Conservation (phyloP, 2,329 filamentous ascomycete species). For the Cladophialophora psammophila region DNA sequence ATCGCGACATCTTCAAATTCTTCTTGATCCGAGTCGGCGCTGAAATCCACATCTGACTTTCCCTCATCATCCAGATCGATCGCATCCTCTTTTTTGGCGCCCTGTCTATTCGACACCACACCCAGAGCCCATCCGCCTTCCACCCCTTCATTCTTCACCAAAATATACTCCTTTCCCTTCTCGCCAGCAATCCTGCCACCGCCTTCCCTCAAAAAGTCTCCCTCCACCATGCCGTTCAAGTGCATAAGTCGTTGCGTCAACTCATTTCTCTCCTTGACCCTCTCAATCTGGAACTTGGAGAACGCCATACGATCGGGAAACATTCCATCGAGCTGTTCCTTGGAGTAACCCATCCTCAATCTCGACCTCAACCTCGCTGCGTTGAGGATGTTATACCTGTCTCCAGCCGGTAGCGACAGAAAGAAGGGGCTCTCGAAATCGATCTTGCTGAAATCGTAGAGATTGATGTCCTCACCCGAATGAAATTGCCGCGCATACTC, state of each 20-base stretch:
- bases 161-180: constrained; percentile 88
- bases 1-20: constrained; percentile 94
- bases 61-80: constrained; percentile 83
- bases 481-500: constrained; percentile 94
- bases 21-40: constrained; percentile 62
- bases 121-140: constrained; percentile 96
- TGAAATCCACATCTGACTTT: constrained; percentile 45
- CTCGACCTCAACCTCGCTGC: constrained; percentile 87
- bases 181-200: constrained; percentile 69
- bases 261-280: constrained; percentile 90
- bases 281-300: constrained; percentile 93
- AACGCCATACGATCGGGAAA: constrained; percentile 98
- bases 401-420: constrained; percentile 82
- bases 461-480: constrained; percentile 82
- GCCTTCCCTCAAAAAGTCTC: constrained; percentile 62
- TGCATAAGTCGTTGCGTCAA: constrained; percentile 95
- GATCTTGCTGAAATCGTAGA: constrained; percentile 98
- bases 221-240: constrained; percentile 83
- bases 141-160: constrained; percentile 93
- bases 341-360: constrained; percentile 92
- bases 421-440: constrained; percentile 98
- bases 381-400: constrained; percentile 97
- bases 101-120: constrained; percentile 85
- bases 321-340: constrained; percentile 95
- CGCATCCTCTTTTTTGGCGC: constrained; percentile 81